Base-by-base conservation (phyloP, 2,329 filamentous ascomycete species). In the Nothopassalora personata region DNA sequence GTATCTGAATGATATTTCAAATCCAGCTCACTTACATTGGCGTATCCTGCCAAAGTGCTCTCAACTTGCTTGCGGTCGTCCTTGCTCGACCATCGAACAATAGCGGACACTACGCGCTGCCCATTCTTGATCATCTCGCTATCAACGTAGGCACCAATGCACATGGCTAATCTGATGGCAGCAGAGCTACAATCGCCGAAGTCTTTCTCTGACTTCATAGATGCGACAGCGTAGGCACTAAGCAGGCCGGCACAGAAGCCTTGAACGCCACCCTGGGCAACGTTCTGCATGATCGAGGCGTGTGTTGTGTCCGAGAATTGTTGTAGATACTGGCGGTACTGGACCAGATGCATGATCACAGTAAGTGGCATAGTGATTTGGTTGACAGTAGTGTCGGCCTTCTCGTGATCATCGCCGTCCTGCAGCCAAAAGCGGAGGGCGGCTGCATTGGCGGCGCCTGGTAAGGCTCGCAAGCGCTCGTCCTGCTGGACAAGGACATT, bases 131-230 rank as follows among this genome's bases (percentile, higher is more conserved):
- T 54, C 57, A n/a, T 28, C 23, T 48, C 18, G n/a, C 31, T 19
- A 30, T 62, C 81, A 8, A 99, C 80, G 64, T 91, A 87, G 60
- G 90, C 86, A 23, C 89, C 86, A 31, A 97, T 81, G 49, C 93
- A 82, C 9, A 81, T 83, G 0, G 90, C 91, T 50, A 97, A 80
- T 68, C 86, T 90, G 4, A 83, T 82, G 54, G 90, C 90, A 64
- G 92, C 83, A 75, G 57, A 53, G 27, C 48, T 53, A 34, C 19
- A 56, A 5, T 23, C 13, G 28, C 30, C 54, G 31, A 62, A 31
- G n/a, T 59, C 60, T 15, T 95, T 90, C 67, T 95, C 90, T 15
- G 61, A 47, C 87, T 70, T 90, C 85, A 45, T 89, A 15, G 45
- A 34, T 13, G 57, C 57, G 10, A 62, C 48, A 18, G 57, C 60